Evolutionary conservation across 768 basidiomycete genomes (phyloP).

Genomic region (Tricholoma flavovirens): DNA sequence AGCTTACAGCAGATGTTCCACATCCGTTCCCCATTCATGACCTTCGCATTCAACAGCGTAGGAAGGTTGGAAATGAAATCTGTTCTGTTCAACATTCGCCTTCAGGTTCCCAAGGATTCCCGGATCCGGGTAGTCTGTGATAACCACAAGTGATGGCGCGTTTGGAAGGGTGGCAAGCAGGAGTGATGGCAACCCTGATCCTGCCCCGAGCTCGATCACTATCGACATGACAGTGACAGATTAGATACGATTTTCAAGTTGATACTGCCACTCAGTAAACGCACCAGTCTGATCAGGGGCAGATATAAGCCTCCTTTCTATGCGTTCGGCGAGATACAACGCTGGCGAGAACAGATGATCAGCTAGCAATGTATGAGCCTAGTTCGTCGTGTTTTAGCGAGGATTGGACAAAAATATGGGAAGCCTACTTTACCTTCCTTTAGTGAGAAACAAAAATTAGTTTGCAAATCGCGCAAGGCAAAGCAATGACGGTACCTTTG

Average conservation of each 20-base stretch:
- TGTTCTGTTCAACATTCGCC: conserved; percentile 50
- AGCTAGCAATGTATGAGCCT: conserved; percentile 69
- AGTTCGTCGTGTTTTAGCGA: conserved; percentile 9
- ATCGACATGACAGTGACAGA: background rate
- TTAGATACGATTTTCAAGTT: background rate
- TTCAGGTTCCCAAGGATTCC: conserved; percentile 52
- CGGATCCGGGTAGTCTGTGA: conserved; percentile 67
- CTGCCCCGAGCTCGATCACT: conserved; percentile 73
- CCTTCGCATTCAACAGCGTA: conserved; percentile 43
- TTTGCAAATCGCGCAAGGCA: background rate
- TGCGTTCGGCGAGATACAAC: conserved; percentile 58
- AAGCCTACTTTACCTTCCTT: conserved; percentile 57
- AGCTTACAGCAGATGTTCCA: conserved; percentile 42
- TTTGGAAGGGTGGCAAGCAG: conserved; percentile 40
- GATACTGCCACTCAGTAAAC: background rate
- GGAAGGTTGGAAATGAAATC: conserved; percentile 22
- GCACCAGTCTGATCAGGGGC: conserved; percentile 37
- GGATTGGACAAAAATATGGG: conserved; percentile 3
- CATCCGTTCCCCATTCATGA: conserved; percentile 63
- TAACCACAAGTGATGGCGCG: conserved; percentile 49
- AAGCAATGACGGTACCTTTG: conserved; percentile 39
- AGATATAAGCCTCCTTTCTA: conserved; percentile 50
- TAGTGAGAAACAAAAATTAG: background rate
- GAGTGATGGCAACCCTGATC: conserved; percentile 62
- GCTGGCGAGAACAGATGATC: conserved; percentile 72